phyloP scores from a whole-genome alignment of 495 filamentous ascomycete species.

The Neurospora sp. region DNA sequence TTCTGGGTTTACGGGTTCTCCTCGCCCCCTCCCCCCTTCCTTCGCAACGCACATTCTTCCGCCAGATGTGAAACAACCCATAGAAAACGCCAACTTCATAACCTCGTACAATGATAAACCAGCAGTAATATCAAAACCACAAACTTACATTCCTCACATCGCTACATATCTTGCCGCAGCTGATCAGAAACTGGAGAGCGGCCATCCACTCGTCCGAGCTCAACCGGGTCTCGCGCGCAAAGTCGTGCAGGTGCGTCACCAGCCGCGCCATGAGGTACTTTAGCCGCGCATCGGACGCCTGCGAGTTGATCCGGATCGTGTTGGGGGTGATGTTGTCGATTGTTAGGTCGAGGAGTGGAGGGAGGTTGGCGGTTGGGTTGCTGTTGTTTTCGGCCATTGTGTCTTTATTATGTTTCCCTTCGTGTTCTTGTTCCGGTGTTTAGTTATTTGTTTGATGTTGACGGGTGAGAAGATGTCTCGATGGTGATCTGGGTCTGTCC shows the following conservation, averaged over 20 bases:
- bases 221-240: conserved; percentile 69
- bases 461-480: background rate
- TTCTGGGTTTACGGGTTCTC: background rate
- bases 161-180: conserved; percentile 61
- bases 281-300: conserved; percentile 52
- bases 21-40: background rate
- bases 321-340: conserved; percentile 80
- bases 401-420: background rate
- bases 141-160: conserved; percentile 45
- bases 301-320: conserved; percentile 63
- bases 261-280: conserved; percentile 65
- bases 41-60: background rate
- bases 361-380: conserved; percentile 12
- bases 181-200: conserved; percentile 58
- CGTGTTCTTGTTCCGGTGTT: background rate
- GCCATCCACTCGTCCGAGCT: conserved; percentile 75
- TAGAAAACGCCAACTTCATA: background rate
- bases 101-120: background rate
- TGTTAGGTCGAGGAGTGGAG: conserved; percentile 57
- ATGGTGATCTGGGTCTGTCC: background rate
- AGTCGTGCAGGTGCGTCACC: conserved; percentile 74
- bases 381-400: background rate
- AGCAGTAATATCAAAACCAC: background rate
- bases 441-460: background rate
- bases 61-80: background rate